These are phyloP conservation scores for Trichothecium sympodiale DNA, from an alignment of 2,329 filamentous ascomycete genomes.

Conservation along the genomic window DNA sequence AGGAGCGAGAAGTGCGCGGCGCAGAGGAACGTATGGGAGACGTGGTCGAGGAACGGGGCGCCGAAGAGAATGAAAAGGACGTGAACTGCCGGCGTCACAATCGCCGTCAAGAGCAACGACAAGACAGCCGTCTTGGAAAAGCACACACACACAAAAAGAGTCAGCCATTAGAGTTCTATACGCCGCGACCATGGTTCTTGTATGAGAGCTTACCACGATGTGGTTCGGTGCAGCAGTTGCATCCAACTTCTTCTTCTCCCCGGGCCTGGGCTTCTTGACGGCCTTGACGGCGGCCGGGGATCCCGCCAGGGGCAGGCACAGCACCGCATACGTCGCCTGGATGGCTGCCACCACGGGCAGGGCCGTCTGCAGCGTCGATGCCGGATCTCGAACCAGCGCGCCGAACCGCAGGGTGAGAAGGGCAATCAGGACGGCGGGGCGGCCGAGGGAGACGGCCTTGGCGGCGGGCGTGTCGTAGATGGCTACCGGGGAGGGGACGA, in stretches of 20 bases:
- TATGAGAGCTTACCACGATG: constrained; percentile 32
- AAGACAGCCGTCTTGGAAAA: constrained; percentile 30
- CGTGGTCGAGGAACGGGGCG: constrained; percentile 76
- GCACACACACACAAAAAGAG: not conserved
- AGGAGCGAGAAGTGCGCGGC: constrained; percentile 75
- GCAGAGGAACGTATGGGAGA: constrained; percentile 66
- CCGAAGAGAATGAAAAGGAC: constrained; percentile 74
- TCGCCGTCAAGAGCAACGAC: constrained; percentile 48
- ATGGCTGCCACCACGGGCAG: constrained; percentile 52
- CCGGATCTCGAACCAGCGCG: constrained; percentile 58
- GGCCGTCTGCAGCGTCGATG: constrained; percentile 47
- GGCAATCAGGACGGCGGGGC: constrained; percentile 56
- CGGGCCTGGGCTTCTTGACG: constrained; percentile 38
- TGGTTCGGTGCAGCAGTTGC: constrained; percentile 28
- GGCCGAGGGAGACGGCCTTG: constrained; percentile 48
- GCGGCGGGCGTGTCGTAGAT: constrained; percentile 25
- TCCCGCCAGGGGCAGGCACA: constrained; percentile 53
- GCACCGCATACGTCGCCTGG: constrained; percentile 51
- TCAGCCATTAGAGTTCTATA: too few relatives aligned
- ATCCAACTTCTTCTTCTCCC: constrained; percentile 42
- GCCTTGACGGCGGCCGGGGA: constrained; percentile 25
- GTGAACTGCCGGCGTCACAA: constrained; percentile 55
- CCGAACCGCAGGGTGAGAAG: constrained; percentile 54
- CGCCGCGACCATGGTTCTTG: too few relatives aligned
- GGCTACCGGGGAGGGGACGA: constrained; percentile 22